These are phyloP conservation scores for Nigrospora oryzae DNA, from an alignment of 2,329 filamentous ascomycete genomes.

Conservation along the genomic window DNA sequence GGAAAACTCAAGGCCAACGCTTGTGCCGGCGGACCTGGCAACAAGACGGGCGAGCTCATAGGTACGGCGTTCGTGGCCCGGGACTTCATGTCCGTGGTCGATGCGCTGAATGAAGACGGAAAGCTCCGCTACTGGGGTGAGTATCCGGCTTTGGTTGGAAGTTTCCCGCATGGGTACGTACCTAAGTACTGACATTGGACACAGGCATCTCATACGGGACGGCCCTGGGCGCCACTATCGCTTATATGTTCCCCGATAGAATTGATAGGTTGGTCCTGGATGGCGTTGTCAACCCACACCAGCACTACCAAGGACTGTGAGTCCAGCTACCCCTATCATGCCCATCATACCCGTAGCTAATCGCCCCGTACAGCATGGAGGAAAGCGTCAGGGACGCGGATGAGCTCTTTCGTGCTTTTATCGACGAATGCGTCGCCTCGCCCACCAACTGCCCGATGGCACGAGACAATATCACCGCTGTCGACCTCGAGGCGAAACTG, in stretches of 20 bases:
- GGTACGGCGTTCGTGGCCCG: slow-evolving; percentile 25
- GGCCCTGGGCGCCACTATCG: slow-evolving; percentile 25
- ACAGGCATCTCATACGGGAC: slow-evolving; percentile 31
- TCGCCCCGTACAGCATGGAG: slow-evolving; percentile 8
- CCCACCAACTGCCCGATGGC: slow-evolving; percentile 18
- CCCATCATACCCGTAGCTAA: not conserved
- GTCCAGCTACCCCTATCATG: not conserved
- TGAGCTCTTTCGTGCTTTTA: slow-evolving; percentile 17
- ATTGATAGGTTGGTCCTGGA: slow-evolving; percentile 29
- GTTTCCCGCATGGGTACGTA: too few relatives aligned
- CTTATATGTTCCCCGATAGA: slow-evolving; percentile 32
- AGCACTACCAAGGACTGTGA: slow-evolving; percentile 21
- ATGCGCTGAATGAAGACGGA: slow-evolving; percentile 27
- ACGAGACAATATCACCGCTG: slow-evolving; percentile 17
- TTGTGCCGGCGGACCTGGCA: slow-evolving; percentile 8
- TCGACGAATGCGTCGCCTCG: slow-evolving; percentile 15
- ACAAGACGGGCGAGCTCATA: slow-evolving; percentile 13
- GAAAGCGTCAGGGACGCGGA: slow-evolving; percentile 17
- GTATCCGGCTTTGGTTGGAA: not conserved
- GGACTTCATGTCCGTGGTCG: slow-evolving; percentile 28
- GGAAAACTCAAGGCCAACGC: slow-evolving; percentile 4
- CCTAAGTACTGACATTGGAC: not conserved
- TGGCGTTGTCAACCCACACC: slow-evolving; percentile 21
- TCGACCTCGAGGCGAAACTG: slow-evolving; percentile 31
- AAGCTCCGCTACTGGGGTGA: slow-evolving; percentile 26